These are phyloP conservation scores for Quercus robur DNA, from an alignment of 306 rosid species.

Conservation along the genomic window DNA sequence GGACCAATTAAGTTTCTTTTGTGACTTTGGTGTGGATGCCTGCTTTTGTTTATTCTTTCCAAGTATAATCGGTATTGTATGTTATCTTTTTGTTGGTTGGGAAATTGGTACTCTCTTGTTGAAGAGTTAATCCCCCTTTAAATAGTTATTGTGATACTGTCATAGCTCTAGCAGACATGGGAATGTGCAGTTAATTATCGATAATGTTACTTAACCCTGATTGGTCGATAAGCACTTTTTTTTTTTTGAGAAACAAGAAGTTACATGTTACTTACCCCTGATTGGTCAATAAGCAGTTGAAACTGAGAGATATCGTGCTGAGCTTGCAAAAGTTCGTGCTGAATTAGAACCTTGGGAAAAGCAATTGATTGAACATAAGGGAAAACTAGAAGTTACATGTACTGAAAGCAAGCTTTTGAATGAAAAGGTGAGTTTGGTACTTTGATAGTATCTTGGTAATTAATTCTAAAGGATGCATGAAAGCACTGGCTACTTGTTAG, in stretches of 20 bases:
- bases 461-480: background rate
- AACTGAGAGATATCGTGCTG: constrained; percentile 72
- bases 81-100: background rate
- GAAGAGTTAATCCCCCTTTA: background rate
- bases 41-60: background rate
- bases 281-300: constrained; percentile 60
- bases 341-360: constrained; percentile 98
- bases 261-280: background rate
- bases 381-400: constrained; percentile 82
- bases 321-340: constrained; percentile 78
- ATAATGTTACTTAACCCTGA: background rate
- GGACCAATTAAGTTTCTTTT: background rate
- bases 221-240: constrained; percentile 42
- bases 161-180: background rate
- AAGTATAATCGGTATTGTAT: background rate
- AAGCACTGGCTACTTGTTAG: background rate
- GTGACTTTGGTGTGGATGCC: background rate
- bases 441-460: background rate
- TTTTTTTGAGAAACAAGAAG: too few species aligned
- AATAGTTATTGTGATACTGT: background rate
- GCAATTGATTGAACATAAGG: constrained; percentile 82
- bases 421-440: constrained; percentile 68
- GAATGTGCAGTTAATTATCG: background rate
- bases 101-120: background rate
- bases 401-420: constrained; percentile 67